Base-by-base conservation (phyloP, 2,329 filamentous ascomycete species). In the Huntiella abstrusa region DNA sequence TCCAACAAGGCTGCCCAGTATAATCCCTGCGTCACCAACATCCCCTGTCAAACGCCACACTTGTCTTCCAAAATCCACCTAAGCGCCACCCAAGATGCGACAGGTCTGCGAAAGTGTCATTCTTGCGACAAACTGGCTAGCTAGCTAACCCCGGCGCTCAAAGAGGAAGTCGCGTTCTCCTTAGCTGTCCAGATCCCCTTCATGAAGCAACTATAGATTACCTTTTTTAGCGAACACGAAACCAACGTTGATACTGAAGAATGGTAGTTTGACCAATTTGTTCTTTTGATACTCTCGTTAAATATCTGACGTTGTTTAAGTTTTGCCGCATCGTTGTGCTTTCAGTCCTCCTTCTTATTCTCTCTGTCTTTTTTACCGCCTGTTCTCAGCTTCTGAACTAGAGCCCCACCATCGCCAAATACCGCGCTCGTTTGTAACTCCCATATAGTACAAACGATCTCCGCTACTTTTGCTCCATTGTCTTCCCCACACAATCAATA, bases 141-240 rank as follows among this genome's bases (percentile, higher is more conserved):
- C 22, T 28, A 28, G 22, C 22, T 28, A 28, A 1, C 22, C 22
- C 22, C 22, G 22, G 22, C 22, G 12, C 34, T 12, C 34, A 15
- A 36, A 36, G 34, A 17, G 41, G 32, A 43, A 33, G 41, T 43
- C 41, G 41, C 41, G 41, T 43, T 33, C 11, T 33, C 15, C 41
- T 43, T 43, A 43, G 41, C 41, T 43, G 41, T 43, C 41, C 41
- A 43, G 41, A 43, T 43, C 32, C 13, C 41, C 13, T 28, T 28
- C 22, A 10, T 28, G 22, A 28, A 7, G 22, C 6, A 28, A 28
- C 22, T 28, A 28, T 28, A 28, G 22, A 28, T 8, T 28, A 28
- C 22, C 22, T 28, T 28, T 28, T 28, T 28, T 28, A 28, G 22
- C 22, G 22, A 28, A 28, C 22, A 28, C 22, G 22, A 28, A 28